Evolutionary conservation across 2,329 filamentous ascomycete species (phyloP), one percentile per base, ranked within the genome.

Genomic region (Botryosphaeria dothidea): DNA sequence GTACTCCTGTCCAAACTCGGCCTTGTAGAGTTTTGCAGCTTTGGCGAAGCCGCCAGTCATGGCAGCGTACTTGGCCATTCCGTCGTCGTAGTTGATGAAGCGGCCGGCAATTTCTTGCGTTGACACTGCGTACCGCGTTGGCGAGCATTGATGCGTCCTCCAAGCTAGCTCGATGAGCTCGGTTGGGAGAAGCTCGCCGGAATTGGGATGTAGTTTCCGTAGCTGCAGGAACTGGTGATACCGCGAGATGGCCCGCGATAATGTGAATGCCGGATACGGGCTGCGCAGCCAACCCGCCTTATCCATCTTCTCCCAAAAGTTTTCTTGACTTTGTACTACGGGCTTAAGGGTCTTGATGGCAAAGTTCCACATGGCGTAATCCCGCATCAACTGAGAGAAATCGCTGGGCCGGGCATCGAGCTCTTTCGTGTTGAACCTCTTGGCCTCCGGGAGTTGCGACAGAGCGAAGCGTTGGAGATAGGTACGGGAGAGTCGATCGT

Each of bases 161-260:
- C 80, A 82, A 0, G 74, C 74, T 0, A 82, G 69, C 65, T 82
- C 80, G 19, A 82, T 75, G 65, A 81, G 79, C 4, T 80, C 67
- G 0, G 79, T 81, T 0, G 80, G 80, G 2, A 81, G 79, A 3
- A 79, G 66, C 15, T 73, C 75, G 13, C 36, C 48, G 9, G 27
- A 71, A 5, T 64, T 63, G 4, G 71, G 70, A 61, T 77, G 69
- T 0, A 68, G 64, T 34, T 68, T 70, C 43, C 80, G 67, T 3
- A 82, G 72, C 9, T 68, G 68, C 41, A 80, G 68, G 64, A 81
- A 81, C 31, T 74, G 72, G 15, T 67, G 66, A 65, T 83, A 83
- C 2, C 81, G 76, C 2, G 69, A 67, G 2, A 77, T 69, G 3
- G 76, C 74, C 7, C 78, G 74, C 0, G 66, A 29, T 1, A 82